Percentiles rank a stretch among this genome's conserved stretches.
Evolutionary conservation across 352 stramenopile genomes (phyloP).

Genomic region (Peronospora destructor): DNA sequence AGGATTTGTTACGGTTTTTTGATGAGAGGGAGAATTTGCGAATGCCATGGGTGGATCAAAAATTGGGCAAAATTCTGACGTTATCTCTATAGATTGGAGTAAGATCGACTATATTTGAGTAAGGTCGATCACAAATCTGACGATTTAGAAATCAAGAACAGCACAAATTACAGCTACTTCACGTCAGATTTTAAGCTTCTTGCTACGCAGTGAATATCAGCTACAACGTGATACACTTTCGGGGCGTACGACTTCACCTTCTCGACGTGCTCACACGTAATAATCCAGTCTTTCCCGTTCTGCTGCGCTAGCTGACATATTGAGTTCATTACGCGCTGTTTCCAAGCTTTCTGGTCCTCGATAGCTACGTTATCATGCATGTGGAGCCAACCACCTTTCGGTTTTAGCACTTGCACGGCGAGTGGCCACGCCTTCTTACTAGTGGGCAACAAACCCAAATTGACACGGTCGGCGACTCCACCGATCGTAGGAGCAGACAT

Average conservation of each 20-base stretch:
- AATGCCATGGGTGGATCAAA: conserved; percentile 27
- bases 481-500: conserved; percentile 58
- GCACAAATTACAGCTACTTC: too few relatives aligned
- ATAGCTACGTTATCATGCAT: conserved; percentile 93
- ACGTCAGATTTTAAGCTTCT: not conserved
- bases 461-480: conserved; percentile 88
- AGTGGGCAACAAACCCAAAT: conserved; percentile 91
- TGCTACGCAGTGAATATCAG: conserved; percentile 61
- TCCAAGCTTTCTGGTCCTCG: conserved; percentile 75
- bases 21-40: conserved; percentile 15
- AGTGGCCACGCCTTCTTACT: conserved; percentile 91
- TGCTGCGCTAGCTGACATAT: conserved; percentile 41
- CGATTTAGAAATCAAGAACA: too few relatives aligned
- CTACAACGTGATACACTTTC: conserved; percentile 85
- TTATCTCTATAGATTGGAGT: too few relatives aligned
- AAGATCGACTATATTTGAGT: too few relatives aligned
- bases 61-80: not conserved
- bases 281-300: conserved; percentile 54
- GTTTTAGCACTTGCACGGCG: conserved; percentile 88
- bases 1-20: not conserved
- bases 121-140: too few relatives aligned
- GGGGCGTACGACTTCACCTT: conserved; percentile 90
- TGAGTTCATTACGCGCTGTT: conserved; percentile 47
- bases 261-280: conserved; percentile 84
- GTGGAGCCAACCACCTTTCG: conserved; percentile 89